Base-by-base conservation (phyloP, 768 basidiomycete species). In the Amanita molliuscula region DNA sequence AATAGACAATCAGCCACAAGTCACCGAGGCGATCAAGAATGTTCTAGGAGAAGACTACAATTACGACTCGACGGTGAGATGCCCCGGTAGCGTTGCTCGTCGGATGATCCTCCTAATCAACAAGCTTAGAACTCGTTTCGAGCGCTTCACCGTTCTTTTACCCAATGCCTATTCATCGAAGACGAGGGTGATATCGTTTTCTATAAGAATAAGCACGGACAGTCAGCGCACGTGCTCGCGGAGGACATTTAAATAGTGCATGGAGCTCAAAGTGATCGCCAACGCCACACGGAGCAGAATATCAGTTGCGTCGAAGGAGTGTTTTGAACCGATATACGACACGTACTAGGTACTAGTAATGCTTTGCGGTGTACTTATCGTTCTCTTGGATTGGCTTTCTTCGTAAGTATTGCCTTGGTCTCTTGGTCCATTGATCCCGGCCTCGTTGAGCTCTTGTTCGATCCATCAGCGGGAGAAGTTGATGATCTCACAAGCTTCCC, bases 181-280 rank as follows among this genome's bases (percentile, higher is more conserved):
- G 79, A 82, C 45, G 71, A 81, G 21, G 81, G 78, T 9, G 72
- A 74, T 43, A 74, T 82, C 51, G 68, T 81, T 0, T 81, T 83
- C 60, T 81, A 79, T 65, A 78, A 76, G 63, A 75, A 80, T 59
- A 68, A 63, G 50, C 55, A 74, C 11, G 79, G 79, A 5, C 58
- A 67, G 33, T 64, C 71, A 13, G 54, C 59, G 4, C 69, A 76
- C 23, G 56, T 63, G 11, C 50, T 70, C 15, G 65, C 41, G 9
- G 40, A 43, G 11, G 41, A 50, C n/a, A 25, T n/a, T 20, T 23
- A 18, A 9, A 25, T 13, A 35, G 44, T 4, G 15, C 28, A 33
- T 16, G 18, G 13, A 21, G 20, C 15, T 11, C 33, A n/a, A 26
- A n/a, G 21, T 37, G 46, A 47, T 47, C 33, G n/a, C 34, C 31